Conservation (phyloP, 1,284 basidiomycete genomes). For the Abortiporus biennis region DNA sequence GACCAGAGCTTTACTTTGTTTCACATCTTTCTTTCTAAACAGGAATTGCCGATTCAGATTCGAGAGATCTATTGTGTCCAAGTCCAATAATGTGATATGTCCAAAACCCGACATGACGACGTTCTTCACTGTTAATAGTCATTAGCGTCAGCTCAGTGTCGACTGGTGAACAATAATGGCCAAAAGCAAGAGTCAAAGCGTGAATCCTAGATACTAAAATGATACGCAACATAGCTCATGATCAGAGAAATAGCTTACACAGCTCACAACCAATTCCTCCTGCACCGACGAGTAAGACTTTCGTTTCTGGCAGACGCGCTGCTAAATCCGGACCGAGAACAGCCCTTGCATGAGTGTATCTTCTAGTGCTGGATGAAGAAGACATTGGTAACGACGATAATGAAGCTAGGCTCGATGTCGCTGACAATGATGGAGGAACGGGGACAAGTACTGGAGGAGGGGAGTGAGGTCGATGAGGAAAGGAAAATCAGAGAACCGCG, state of each 20-base stretch:
- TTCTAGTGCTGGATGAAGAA: no score
- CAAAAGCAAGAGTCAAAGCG: neutral
- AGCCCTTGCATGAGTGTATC: conserved; percentile 50
- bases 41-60: conserved; percentile 98
- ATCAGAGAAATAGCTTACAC: conserved; percentile 46
- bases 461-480: conserved; percentile 5
- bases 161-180: neutral
- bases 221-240: neutral
- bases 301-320: conserved; percentile 53
- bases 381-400: neutral
- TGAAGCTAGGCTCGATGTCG: no score
- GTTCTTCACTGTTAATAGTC: conserved; percentile 77
- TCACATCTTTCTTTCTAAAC: conserved; percentile 96
- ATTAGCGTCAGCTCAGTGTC: no score
- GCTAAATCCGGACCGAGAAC: conserved; percentile 73
- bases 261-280: conserved; percentile 98
- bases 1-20: conserved; percentile 91
- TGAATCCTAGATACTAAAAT: neutral
- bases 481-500: neutral
- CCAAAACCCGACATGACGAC: conserved; percentile 91
- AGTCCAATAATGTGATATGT: conserved; percentile 88
- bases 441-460: neutral
- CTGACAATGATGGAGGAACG: no score
- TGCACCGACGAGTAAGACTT: conserved; percentile 88
- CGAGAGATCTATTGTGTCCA: conserved; percentile 98